phyloP scores from a whole-genome alignment of 495 filamentous ascomycete species.

The Xylaria palmicola region DNA sequence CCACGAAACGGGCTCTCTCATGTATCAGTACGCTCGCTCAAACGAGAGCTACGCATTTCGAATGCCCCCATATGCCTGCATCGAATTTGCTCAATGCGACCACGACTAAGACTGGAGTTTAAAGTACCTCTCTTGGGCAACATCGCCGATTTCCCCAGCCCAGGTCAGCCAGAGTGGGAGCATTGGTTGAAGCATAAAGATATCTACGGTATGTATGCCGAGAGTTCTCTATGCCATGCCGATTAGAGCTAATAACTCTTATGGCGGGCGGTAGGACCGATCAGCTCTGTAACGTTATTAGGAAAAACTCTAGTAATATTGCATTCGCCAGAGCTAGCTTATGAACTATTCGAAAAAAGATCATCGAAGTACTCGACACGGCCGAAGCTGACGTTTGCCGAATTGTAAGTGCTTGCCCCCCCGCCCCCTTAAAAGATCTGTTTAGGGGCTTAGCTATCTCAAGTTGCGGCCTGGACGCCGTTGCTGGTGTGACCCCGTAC shows the following conservation, averaged over 20 bases:
- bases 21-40: too few relatives aligned
- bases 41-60: not conserved
- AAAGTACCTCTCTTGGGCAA: constrained; percentile 42
- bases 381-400: constrained; percentile 20
- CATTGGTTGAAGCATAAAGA: constrained; percentile 53
- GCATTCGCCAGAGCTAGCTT: constrained; percentile 40
- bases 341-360: constrained; percentile 45
- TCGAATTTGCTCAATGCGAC: not conserved
- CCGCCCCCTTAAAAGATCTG: not conserved
- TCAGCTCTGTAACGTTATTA: constrained; percentile 48
- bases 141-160: constrained; percentile 37
- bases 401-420: not conserved
- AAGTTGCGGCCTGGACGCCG: constrained; percentile 28
- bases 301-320: constrained; percentile 46
- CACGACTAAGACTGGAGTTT: not conserved
- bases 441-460: not conserved
- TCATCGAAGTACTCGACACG: constrained; percentile 41
- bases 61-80: not conserved
- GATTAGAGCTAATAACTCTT: not conserved
- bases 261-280: constrained; percentile 29
- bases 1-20: too few relatives aligned
- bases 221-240: too few relatives aligned
- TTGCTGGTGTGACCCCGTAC: constrained; percentile 31
- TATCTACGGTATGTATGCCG: constrained; percentile 37
- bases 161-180: constrained; percentile 34